Evolutionary conservation across 768 basidiomycete genomes (phyloP), one percentile per base, ranked within the genome.

Genomic region (Mrakia blollopis): DNA sequence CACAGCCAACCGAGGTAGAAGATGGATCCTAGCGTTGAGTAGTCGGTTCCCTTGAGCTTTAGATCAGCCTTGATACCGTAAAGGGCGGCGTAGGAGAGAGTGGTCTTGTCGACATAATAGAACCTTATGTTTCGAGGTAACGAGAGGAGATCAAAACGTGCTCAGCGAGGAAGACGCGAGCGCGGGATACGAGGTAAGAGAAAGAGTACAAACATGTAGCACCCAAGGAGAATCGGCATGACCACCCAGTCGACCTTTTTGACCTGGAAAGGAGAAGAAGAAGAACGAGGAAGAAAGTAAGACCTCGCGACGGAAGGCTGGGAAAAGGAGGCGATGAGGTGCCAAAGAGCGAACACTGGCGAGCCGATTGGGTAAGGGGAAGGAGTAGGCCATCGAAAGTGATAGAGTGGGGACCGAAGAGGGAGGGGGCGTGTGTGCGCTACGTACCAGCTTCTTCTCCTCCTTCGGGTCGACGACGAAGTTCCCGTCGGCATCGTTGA

Each of bases 1-100:
- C 30, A 23, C n/a, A n/a, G n/a, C n/a, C n/a, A n/a, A n/a, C 86
- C 82, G 79, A 81, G 85, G 80, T 85, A 85, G 80, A 85, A 85
- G 72, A 85, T 80, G 21, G 63, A 67, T 2, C 63, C 63, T 2
- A 84, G 79, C 81, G 82, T 82, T 1, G 80, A 83, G 76, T 85
- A 86, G 78, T 86, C 80, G n/a, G 79, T 79, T n/a, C 80, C 80
- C 3, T 71, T 79, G 0, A 85, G 82, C 68, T 84, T 44, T 1
- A 85, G 79, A 75, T 83, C 85, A 54, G 79, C 79, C 78, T 83
- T 82, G 79, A 84, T 81, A 41, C 81, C 81, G 73, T 82, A 83
- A 57, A 83, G 47, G n/a, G 78, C 78, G 35, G 78, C 78, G 57
- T 79, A 76, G 16, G 62, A 69, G 28, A 78, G 65, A 30, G 78